Conservation (phyloP, 108 stramenopile genomes). For the Cyclotella distinguenda region DNA sequence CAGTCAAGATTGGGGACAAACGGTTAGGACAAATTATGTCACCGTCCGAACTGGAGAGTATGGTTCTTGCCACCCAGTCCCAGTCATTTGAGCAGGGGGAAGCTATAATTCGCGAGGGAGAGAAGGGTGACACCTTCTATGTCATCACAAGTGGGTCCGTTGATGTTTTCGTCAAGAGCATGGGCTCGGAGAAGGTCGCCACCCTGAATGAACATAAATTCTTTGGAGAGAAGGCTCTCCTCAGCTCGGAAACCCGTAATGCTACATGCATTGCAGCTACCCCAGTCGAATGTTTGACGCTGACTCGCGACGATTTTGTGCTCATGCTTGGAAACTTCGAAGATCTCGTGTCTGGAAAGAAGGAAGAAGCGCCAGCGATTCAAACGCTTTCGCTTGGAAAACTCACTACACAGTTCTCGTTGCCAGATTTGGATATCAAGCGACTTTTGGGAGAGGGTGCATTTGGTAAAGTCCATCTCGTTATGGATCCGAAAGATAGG, state of each 20-base stretch:
- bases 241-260: slow-evolving; percentile 54
- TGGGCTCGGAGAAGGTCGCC: slow-evolving; percentile 39
- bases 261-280: slow-evolving; percentile 66
- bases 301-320: slow-evolving; percentile 61
- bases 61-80: slow-evolving; percentile 52
- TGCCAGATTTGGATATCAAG: slow-evolving; percentile 14
- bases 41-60: slow-evolving; percentile 50
- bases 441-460: slow-evolving; percentile 42
- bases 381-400: not conserved
- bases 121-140: slow-evolving; percentile 84
- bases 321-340: slow-evolving; percentile 62
- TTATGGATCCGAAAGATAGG: slow-evolving; percentile 13
- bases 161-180: slow-evolving; percentile 35
- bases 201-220: slow-evolving; percentile 62
- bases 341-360: slow-evolving; percentile 47
- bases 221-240: slow-evolving; percentile 81
- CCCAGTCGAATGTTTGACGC: slow-evolving; percentile 32
- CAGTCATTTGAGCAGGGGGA: slow-evolving; percentile 64
- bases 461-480: slow-evolving; percentile 40
- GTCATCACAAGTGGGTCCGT: slow-evolving; percentile 73
- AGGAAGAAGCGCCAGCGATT: not conserved
- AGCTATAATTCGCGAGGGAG: slow-evolving; percentile 84
- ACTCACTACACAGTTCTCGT: not conserved
- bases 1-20: slow-evolving; percentile 56
- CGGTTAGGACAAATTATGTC: slow-evolving; percentile 50